These are phyloP conservation scores for Darksidea phi DNA, from an alignment of 495 filamentous ascomycete species.

Conservation along the genomic window DNA sequence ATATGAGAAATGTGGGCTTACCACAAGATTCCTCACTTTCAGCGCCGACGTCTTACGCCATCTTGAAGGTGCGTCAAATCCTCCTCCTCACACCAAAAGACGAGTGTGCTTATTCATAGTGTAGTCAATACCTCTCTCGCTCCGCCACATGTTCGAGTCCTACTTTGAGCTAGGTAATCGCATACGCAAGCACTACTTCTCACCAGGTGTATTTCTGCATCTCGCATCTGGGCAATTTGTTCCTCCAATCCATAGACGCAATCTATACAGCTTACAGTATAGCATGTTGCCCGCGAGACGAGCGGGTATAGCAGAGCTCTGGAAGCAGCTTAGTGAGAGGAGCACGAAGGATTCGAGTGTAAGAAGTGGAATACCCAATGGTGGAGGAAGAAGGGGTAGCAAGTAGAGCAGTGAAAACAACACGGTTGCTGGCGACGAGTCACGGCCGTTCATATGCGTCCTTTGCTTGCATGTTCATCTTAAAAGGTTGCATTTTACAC, in stretches of 20 bases:
- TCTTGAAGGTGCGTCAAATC: constrained; percentile 68
- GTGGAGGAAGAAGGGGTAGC: background rate
- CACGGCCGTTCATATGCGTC: too few species aligned
- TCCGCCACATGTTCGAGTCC: constrained; percentile 90
- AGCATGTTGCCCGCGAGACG: constrained; percentile 89
- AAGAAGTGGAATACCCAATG: background rate
- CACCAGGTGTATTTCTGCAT: constrained; percentile 79
- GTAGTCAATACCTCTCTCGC: constrained; percentile 84
- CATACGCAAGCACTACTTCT: constrained; percentile 92
- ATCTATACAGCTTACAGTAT: constrained; percentile 95
- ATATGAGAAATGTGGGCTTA: constrained; percentile 55
- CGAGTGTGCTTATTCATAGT: constrained; percentile 3
- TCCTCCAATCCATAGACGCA: constrained; percentile 83
- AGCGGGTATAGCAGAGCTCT: constrained; percentile 79
- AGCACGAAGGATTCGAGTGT: background rate
- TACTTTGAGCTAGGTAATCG: constrained; percentile 93
- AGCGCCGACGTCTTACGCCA: constrained; percentile 63
- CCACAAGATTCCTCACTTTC: constrained; percentile 29
- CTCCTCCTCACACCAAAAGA: background rate
- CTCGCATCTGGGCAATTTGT: constrained; percentile 86
- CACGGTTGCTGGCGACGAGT: too few species aligned
- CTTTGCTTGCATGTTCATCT: too few species aligned
- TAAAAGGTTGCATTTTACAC: too few species aligned
- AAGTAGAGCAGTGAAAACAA: background rate
- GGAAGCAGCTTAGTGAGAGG: constrained; percentile 61